Percentiles rank a stretch among this genome's conserved stretches.
These are phyloP conservation scores for Fusarium udum DNA, from an alignment of 2,329 filamentous ascomycete genomes.

Conservation along the genomic window DNA sequence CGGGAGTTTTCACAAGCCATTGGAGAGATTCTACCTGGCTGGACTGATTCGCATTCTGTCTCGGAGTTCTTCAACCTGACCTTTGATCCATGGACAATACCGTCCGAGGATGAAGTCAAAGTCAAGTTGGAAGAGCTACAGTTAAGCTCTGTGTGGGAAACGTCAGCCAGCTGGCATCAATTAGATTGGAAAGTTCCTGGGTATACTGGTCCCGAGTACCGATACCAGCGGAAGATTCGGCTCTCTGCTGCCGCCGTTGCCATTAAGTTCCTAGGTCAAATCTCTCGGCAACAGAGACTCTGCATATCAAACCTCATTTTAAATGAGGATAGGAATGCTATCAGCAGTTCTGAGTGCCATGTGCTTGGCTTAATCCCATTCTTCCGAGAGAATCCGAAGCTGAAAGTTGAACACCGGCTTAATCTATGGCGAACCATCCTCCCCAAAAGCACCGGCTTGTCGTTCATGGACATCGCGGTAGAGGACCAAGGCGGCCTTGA, in stretches of 20 bases:
- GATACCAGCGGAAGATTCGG: neutral
- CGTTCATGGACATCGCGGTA: rapidly evolving
- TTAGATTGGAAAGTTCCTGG: no score
- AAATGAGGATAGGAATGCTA: neutral
- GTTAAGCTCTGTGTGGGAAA: neutral
- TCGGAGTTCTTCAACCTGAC: neutral
- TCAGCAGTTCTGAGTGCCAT: neutral
- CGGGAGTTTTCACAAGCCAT: neutral
- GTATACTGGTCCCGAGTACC: neutral
- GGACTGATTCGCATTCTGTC: neutral
- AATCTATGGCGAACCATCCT: constrained; percentile 10
- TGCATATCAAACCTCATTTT: neutral
- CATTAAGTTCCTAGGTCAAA: neutral
- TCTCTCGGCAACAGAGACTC: neutral
- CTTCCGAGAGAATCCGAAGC: constrained; percentile 5
- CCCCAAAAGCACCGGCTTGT: rapidly evolving
- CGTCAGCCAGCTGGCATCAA: neutral
- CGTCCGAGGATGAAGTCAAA: neutral
- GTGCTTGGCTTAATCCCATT: constrained; percentile 9
- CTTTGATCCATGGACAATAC: neutral
- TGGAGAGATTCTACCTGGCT: neutral
- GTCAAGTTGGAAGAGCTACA: neutral
- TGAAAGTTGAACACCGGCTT: constrained; percentile 15
- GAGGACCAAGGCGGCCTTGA: neutral
- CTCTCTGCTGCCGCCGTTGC: constrained; percentile 13